Evolutionary conservation across 371 early-diverging fungal species (phyloP).

Genomic region (Synchytrium microbalum): DNA sequence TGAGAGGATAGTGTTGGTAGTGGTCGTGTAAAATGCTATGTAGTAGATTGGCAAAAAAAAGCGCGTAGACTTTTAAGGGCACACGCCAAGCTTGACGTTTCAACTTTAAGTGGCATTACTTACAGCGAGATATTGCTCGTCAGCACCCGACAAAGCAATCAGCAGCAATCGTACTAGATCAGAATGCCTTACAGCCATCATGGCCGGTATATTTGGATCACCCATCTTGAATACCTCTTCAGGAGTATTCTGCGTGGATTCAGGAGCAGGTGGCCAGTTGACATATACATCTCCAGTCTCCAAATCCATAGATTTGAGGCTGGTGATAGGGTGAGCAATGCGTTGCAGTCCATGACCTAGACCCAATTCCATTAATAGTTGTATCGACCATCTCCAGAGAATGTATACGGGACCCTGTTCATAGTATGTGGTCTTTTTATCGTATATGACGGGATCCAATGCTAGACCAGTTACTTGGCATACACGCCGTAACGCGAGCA

Average conservation of each 20-base stretch:
- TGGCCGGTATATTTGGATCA: constrained; percentile 30
- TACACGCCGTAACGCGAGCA: constrained; percentile 32
- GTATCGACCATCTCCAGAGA: constrained; percentile 39
- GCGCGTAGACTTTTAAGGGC: no score
- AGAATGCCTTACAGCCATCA: constrained; percentile 30
- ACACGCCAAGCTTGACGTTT: background rate
- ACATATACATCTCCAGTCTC: constrained; percentile 21
- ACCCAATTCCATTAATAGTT: constrained; percentile 32
- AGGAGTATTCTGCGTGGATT: background rate
- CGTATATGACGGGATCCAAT: constrained; percentile 28
- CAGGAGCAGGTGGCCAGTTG: constrained; percentile 19
- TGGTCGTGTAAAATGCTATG: no score
- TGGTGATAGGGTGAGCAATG: constrained; percentile 29
- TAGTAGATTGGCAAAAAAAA: no score
- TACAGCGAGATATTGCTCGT: background rate
- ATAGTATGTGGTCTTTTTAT: constrained; percentile 8
- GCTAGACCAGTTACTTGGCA: constrained; percentile 17
- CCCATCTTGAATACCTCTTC: background rate
- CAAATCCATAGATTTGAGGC: constrained; percentile 16
- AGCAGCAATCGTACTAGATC: constrained; percentile 38
- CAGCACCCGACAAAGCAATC: constrained; percentile 25
- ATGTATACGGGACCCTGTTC: constrained; percentile 22
- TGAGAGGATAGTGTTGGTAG: no score
- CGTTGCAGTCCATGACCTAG: constrained; percentile 28
- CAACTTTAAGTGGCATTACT: background rate